Evolutionary conservation across 495 filamentous ascomycete species (phyloP).

Genomic region (Penicillium bialowiezense): DNA sequence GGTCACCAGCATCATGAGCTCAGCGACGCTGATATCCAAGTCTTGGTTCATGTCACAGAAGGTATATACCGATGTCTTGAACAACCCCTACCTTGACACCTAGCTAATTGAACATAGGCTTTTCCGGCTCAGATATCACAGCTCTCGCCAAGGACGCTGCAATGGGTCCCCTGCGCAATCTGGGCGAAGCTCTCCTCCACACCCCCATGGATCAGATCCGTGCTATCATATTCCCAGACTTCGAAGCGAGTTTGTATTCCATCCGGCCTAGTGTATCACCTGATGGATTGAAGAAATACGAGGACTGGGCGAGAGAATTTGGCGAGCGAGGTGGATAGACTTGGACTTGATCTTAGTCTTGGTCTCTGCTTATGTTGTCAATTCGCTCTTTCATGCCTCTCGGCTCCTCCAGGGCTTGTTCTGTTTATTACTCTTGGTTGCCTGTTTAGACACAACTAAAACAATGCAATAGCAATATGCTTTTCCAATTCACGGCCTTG

Average conservation of each 20-base stretch:
- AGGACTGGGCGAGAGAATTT: conserved; percentile 92
- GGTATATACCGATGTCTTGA: conserved; percentile 58
- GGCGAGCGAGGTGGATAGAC: conserved; percentile 80
- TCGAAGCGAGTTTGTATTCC: conserved; percentile 75
- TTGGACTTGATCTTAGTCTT: too few species aligned
- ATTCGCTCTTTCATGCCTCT: not conserved
- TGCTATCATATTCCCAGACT: conserved; percentile 79
- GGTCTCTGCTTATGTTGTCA: not conserved
- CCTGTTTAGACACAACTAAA: not conserved
- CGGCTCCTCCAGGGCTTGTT: not conserved
- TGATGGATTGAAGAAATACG: conserved; percentile 78
- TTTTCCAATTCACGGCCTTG: not conserved
- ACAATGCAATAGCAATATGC: not conserved
- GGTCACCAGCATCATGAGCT: conserved; percentile 85
- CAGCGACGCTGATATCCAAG: conserved; percentile 67
- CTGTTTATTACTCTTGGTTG: not conserved
- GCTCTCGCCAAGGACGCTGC: conserved; percentile 96
- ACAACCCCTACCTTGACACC: not conserved
- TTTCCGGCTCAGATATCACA: conserved; percentile 96
- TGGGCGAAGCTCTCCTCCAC: conserved; percentile 85
- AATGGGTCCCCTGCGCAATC: conserved; percentile 90
- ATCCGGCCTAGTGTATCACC: conserved; percentile 91
- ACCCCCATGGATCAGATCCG: conserved; percentile 94
- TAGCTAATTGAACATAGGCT: conserved; percentile 54
- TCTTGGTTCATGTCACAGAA: conserved; percentile 79